Percentiles rank a stretch among this genome's conserved stretches.
phyloP scores from a whole-genome alignment of 352 stramenopile genomes.

The Plasmopara halstedii region DNA sequence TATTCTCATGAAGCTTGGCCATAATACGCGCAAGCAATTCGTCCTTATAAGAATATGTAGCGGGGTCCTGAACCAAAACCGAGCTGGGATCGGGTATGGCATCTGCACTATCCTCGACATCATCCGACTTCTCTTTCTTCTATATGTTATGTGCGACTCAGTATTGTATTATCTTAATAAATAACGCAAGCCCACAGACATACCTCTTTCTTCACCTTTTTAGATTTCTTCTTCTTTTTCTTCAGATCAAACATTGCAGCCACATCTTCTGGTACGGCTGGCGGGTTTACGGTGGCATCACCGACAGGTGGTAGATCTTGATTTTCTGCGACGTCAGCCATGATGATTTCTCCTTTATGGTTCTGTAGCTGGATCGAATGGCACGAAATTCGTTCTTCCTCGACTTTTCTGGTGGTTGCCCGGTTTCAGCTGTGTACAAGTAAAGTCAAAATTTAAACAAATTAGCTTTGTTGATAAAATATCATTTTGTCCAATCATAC shows the following conservation, averaged over 20 bases:
- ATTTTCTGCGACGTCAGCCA: conserved; percentile 57
- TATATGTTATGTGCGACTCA: too few species aligned
- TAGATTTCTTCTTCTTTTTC: conserved; percentile 90
- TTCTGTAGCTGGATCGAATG: conserved; percentile 19
- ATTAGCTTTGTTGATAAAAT: background rate
- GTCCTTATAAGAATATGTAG: conserved; percentile 93
- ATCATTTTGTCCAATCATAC: conserved; percentile 15
- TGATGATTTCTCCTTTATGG: too few species aligned
- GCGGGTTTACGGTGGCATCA: conserved; percentile 33
- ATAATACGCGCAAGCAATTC: conserved; percentile 93
- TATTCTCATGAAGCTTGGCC: conserved; percentile 93
- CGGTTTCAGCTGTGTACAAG: background rate
- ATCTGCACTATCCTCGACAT: conserved; percentile 14
- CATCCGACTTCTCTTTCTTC: conserved; percentile 52
- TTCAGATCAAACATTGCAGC: conserved; percentile 86
- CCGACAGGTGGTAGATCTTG: conserved; percentile 26
- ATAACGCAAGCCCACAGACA: too few species aligned
- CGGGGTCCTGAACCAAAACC: conserved; percentile 76
- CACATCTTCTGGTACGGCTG: conserved; percentile 74
- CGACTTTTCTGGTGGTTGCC: conserved; percentile 37
- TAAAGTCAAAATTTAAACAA: background rate
- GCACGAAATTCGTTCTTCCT: conserved; percentile 19
- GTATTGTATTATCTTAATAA: too few species aligned
- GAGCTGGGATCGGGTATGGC: conserved; percentile 33
- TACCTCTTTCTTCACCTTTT: conserved; percentile 87